phyloP scores from a whole-genome alignment of 2,329 filamentous ascomycete genomes.

The Epichloe baconii region DNA sequence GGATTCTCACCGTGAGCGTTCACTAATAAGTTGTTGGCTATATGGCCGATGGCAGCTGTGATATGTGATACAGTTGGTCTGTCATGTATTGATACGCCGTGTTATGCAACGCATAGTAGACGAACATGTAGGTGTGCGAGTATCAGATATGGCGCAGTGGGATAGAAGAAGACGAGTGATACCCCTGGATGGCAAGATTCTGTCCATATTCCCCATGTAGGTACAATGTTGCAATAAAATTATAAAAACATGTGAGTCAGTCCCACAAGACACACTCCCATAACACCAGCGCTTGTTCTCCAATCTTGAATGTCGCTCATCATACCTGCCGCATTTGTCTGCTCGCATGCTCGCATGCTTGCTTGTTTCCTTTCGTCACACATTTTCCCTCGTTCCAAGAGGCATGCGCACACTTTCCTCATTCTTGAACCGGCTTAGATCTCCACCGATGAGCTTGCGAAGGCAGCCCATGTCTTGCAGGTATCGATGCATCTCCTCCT shows the following conservation, averaged over 20 bases:
- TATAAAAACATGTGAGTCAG: neutral
- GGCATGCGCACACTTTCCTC: constrained; percentile 43
- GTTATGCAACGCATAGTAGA: no score
- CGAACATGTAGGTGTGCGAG: no score
- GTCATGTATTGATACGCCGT: no score
- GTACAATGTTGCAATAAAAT: neutral
- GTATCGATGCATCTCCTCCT: constrained; percentile 75
- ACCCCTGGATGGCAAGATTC: no score
- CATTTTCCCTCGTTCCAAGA: constrained; percentile 31
- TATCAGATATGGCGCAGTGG: no score
- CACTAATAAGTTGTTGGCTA: neutral
- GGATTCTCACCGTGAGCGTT: no score
- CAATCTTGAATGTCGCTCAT: neutral
- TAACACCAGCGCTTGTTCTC: constrained; percentile 5
- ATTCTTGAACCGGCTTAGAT: constrained; percentile 55
- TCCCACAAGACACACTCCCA: constrained; percentile 2
- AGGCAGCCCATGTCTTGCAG: constrained; percentile 70
- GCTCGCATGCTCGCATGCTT: neutral
- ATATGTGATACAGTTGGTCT: no score
- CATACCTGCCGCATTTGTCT: no score
- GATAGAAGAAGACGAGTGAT: no score
- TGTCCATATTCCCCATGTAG: neutral
- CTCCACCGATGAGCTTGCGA: constrained; percentile 53
- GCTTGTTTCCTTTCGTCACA: constrained; percentile 9
- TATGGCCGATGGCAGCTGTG: neutral